These are phyloP conservation scores for Monosporascus ibericus DNA, from an alignment of 2,329 filamentous ascomycete species.

Conservation along the genomic window DNA sequence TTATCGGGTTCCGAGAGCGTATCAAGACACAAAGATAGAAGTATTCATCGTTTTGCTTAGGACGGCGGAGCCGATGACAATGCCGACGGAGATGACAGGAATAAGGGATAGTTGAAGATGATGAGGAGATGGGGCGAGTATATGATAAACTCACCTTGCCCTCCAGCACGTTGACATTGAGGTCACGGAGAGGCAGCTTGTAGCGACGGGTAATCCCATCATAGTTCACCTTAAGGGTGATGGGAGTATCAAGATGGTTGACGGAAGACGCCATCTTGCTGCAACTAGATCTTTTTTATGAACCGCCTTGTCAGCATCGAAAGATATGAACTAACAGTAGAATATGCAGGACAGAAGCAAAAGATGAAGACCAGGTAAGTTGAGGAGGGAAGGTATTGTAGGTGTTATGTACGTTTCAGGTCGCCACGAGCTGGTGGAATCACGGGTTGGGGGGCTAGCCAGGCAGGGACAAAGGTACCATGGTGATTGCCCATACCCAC, in stretches of 20 bases:
- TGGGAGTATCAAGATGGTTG: conserved; percentile 57
- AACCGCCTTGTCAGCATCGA: background rate
- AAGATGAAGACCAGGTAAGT: background rate
- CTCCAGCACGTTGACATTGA: conserved; percentile 68
- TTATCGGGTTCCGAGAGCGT: no score
- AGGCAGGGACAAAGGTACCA: no score
- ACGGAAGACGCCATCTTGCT: conserved; percentile 30
- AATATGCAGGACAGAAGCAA: background rate
- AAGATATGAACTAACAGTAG: conserved; percentile 1
- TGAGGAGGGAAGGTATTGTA: background rate
- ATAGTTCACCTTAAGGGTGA: conserved; percentile 80
- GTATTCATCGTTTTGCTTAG: conserved; percentile 19
- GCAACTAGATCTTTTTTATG: background rate
- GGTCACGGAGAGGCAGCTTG: conserved; percentile 83
- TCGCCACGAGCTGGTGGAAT: no score
- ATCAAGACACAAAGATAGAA: background rate
- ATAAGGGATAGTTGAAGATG: conserved; percentile 5
- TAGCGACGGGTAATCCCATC: conserved; percentile 73
- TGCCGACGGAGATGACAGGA: conserved; percentile 53
- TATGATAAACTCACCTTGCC: conserved; percentile 64
- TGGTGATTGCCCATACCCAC: no score
- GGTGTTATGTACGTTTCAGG: no score
- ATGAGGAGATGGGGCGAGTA: background rate
- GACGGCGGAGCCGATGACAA: conserved; percentile 49
- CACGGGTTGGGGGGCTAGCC: no score